Evolutionary conservation across 257 asterid genomes (phyloP).

Genomic region (Coffea eugenioides): DNA sequence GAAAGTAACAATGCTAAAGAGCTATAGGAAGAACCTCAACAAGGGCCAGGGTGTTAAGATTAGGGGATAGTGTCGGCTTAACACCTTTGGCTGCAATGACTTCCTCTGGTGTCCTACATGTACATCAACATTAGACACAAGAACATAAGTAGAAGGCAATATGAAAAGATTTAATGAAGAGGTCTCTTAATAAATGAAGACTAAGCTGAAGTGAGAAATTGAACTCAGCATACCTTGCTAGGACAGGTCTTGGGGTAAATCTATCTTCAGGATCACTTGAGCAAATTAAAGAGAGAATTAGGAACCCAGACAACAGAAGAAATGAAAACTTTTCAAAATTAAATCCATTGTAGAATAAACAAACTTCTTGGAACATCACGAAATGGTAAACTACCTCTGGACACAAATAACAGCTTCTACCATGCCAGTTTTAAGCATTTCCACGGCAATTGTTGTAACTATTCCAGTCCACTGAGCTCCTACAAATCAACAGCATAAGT

Average conservation of each 20-base stretch:
- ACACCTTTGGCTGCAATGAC: constrained; percentile 97
- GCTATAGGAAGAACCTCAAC: constrained; percentile 65
- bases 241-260: constrained; percentile 80
- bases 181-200: constrained; percentile 15
- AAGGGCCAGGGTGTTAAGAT: constrained; percentile 85
- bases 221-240: constrained; percentile 64
- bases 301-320: constrained; percentile 12
- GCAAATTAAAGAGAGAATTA: constrained; percentile 18
- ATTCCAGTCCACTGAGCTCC: constrained; percentile 99
- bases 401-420: constrained; percentile 98
- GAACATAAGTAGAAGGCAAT: constrained; percentile 10
- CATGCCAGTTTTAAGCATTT: constrained; percentile 88
- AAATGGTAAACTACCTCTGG: constrained; percentile 55
- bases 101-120: constrained; percentile 91
- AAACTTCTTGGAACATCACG: neutral
- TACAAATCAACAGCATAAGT: constrained; percentile 25
- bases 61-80: constrained; percentile 95
- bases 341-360: neutral
- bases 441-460: constrained; percentile 95
- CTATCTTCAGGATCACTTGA: constrained; percentile 96
- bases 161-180: neutral
- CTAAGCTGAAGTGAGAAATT: neutral
- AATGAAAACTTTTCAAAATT: neutral
- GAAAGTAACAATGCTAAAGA: constrained; percentile 15
- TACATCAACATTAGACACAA: constrained; percentile 19